Percentiles rank a stretch among this genome's conserved stretches.
Evolutionary conservation across 1,139 yeast species (phyloP).

Genomic region (Schwanniomyces etchellsii): DNA sequence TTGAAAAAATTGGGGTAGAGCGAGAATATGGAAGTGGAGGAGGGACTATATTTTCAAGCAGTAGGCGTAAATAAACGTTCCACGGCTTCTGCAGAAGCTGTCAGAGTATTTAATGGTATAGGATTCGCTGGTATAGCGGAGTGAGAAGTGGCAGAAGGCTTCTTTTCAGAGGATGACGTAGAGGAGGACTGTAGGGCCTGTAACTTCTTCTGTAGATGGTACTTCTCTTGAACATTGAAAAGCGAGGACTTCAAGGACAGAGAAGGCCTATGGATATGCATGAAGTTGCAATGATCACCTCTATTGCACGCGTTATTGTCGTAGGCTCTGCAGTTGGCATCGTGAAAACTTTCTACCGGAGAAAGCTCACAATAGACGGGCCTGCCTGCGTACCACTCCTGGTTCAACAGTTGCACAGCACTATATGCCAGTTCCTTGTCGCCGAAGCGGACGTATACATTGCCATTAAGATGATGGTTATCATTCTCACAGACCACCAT

Average conservation of each 20-base stretch:
- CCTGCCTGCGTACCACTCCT: slow-evolving; percentile 74
- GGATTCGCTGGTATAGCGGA: not conserved
- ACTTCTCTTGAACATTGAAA: slow-evolving; percentile 32
- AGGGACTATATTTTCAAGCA: not conserved
- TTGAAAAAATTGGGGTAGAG: slow-evolving; percentile 1
- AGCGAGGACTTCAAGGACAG: slow-evolving; percentile 34
- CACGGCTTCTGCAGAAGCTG: not conserved
- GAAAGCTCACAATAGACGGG: slow-evolving; percentile 82
- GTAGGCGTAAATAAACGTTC: slow-evolving; percentile 2
- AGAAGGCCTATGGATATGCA: slow-evolving; percentile 67
- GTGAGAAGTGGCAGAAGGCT: not conserved
- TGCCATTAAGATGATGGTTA: slow-evolving; percentile 76
- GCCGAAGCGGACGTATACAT: slow-evolving; percentile 66
- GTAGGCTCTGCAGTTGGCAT: slow-evolving; percentile 71
- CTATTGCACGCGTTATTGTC: slow-evolving; percentile 61
- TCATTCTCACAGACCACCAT: slow-evolving; percentile 79
- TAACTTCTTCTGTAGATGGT: slow-evolving; percentile 3
- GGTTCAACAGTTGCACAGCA: slow-evolving; percentile 59
- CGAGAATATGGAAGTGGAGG: not conserved
- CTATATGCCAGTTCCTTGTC: slow-evolving; percentile 52
- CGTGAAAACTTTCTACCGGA: slow-evolving; percentile 67
- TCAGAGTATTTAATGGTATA: no score
- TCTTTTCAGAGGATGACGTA: not conserved
- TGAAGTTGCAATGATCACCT: slow-evolving; percentile 81
- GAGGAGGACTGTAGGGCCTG: not conserved